A percentile compares a stretch with the other conserved stretches of the same genome.
Conservation (phyloP, 306 rosid species). For the Mimosa bimucronata region DNA sequence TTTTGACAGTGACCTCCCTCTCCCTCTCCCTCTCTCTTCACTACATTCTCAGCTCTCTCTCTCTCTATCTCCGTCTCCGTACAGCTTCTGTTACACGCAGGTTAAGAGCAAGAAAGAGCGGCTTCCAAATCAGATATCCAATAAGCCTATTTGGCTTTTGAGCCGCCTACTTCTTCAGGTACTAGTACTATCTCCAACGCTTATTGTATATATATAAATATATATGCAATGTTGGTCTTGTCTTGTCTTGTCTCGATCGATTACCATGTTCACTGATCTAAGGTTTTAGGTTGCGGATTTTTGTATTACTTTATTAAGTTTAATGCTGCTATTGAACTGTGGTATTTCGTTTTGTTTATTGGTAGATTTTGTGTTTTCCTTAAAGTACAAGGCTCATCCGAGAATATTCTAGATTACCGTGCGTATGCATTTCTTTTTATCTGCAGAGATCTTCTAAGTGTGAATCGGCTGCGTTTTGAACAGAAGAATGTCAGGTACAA, state of each 20-base stretch:
- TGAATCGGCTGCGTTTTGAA: conserved; percentile 29
- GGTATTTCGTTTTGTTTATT: conserved; percentile 24
- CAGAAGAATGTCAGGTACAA: conserved; percentile 74
- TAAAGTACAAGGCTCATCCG: background rate
- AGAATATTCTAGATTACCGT: conserved; percentile 29
- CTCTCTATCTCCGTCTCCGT: conserved; percentile 46
- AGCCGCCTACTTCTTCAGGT: conserved; percentile 26
- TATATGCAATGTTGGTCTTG: conserved; percentile 35
- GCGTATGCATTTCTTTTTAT: conserved; percentile 17
- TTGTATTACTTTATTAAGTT: conserved; percentile 24
- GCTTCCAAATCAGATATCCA: conserved; percentile 51
- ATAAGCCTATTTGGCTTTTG: conserved; percentile 28
- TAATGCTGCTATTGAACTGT: conserved; percentile 30
- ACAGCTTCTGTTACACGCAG: conserved; percentile 40
- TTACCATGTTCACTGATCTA: conserved; percentile 16
- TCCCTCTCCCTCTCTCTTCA: conserved; percentile 26
- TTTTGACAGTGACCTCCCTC: conserved; percentile 52
- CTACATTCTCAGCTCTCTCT: conserved; percentile 31
- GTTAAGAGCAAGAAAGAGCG: conserved; percentile 20
- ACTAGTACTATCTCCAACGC: background rate
- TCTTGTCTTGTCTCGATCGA: conserved; percentile 11
- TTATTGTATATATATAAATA: background rate
- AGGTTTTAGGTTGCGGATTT: background rate
- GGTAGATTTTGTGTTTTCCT: conserved; percentile 35
- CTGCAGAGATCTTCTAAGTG: conserved; percentile 54